These are phyloP conservation scores for Candida freyschussii DNA, from an alignment of 1,139 yeast genomes.

Conservation along the genomic window DNA sequence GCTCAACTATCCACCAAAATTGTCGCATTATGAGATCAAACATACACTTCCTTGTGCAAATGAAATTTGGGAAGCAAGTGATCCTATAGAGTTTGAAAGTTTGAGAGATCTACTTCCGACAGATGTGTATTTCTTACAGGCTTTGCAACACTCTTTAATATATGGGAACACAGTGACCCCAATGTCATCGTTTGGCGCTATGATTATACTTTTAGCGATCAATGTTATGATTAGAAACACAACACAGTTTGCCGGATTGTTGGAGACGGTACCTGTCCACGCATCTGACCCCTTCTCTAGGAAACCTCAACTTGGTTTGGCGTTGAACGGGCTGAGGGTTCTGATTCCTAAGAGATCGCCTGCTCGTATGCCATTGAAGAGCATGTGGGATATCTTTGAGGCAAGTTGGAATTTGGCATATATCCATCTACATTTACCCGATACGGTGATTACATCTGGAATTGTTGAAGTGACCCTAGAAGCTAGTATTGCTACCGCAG, in stretches of 20 bases:
- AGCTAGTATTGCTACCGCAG: conserved; percentile 1
- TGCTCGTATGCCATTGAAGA: neutral
- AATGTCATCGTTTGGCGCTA: conserved; percentile 1
- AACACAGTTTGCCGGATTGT: conserved; percentile 1
- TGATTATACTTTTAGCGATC: neutral
- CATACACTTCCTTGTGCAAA: conserved; percentile 1
- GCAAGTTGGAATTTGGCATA: conserved; percentile 1
- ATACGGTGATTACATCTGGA: conserved; percentile 2
- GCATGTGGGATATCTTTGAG: conserved; percentile 1
- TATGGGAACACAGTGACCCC: conserved; percentile 1
- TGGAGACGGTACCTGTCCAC: conserved; percentile 1
- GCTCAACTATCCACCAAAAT: conserved; percentile 3
- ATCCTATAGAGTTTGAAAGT: neutral
- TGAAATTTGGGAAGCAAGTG: neutral
- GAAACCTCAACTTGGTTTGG: conserved; percentile 1
- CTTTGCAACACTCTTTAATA: conserved; percentile 2
- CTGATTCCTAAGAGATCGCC: neutral
- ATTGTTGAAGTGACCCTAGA: conserved; percentile 1
- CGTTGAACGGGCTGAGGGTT: neutral
- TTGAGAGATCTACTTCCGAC: neutral
- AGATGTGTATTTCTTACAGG: conserved; percentile 1
- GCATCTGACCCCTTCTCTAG: conserved; percentile 1
- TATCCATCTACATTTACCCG: conserved; percentile 2
- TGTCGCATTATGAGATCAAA: conserved; percentile 1
- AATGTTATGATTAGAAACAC: conserved; percentile 2